These are phyloP conservation scores for Mycena leptocephala DNA, from an alignment of 768 basidiomycete genomes.

Conservation along the genomic window DNA sequence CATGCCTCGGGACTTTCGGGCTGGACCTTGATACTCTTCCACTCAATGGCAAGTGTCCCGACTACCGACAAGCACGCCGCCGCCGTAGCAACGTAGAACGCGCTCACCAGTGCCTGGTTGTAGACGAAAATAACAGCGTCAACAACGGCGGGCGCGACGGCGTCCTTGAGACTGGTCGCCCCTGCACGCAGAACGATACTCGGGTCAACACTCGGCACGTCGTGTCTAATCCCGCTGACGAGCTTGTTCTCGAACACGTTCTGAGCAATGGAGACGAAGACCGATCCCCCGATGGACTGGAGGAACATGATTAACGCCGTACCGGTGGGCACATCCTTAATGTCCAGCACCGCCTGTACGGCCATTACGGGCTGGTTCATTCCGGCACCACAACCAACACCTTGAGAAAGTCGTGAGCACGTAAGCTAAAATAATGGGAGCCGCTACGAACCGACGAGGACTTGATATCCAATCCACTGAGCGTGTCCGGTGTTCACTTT, in stretches of 20 bases:
- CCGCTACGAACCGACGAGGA: slow-evolving; percentile 9
- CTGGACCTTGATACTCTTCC: slow-evolving; percentile 25
- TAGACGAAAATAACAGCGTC: slow-evolving; percentile 11
- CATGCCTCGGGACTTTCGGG: neutral
- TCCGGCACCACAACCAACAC: slow-evolving; percentile 13
- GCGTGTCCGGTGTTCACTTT: slow-evolving; percentile 15
- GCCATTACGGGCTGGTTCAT: slow-evolving; percentile 30
- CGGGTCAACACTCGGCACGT: slow-evolving; percentile 24
- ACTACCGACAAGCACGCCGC: slow-evolving; percentile 18
- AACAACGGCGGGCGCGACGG: neutral
- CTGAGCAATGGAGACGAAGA: slow-evolving; percentile 31
- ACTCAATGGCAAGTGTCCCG: slow-evolving; percentile 19
- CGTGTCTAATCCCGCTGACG: neutral
- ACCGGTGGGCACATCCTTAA: slow-evolving; percentile 30
- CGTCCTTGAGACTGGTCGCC: slow-evolving; percentile 26
- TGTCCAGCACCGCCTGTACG: slow-evolving; percentile 19
- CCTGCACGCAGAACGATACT: slow-evolving; percentile 19
- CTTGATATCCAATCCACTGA: slow-evolving; percentile 23
- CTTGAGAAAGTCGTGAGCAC: neutral
- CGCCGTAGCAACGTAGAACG: slow-evolving; percentile 21
- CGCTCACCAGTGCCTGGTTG: slow-evolving; percentile 26
- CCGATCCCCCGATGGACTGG: slow-evolving; percentile 30
- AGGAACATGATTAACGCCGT: slow-evolving; percentile 24
- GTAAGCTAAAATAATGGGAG: neutral
- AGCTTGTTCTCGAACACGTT: slow-evolving; percentile 31